Evolutionary conservation across 2,329 filamentous ascomycete species (phyloP).

Genomic region (Fusarium chuoi): DNA sequence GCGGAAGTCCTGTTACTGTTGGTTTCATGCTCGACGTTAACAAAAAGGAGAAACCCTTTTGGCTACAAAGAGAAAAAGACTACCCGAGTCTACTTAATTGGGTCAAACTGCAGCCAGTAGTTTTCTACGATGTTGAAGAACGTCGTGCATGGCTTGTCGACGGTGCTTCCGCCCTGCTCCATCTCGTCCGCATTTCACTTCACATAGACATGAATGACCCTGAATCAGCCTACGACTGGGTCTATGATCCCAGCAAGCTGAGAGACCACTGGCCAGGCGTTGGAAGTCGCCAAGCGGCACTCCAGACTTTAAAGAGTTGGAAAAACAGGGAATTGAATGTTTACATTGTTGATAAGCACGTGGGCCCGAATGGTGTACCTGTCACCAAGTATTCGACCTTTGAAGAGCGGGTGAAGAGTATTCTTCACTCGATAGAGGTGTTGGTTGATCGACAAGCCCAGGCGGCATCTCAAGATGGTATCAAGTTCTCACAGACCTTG

Average conservation of each 20-base stretch:
- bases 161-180: slow-evolving; percentile 22
- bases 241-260: slow-evolving; percentile 1
- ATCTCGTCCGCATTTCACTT: slow-evolving; percentile 21
- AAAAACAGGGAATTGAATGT: slow-evolving; percentile 1
- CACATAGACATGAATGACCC: not conserved
- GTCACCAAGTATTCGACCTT: not conserved
- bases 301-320: slow-evolving; percentile 9
- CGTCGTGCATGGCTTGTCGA: slow-evolving; percentile 21
- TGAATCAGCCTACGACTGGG: slow-evolving; percentile 24
- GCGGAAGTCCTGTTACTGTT: not conserved
- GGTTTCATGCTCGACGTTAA: slow-evolving; percentile 10
- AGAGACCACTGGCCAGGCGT: not conserved
- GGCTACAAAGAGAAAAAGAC: slow-evolving; percentile 19
- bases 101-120: not conserved
- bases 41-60: slow-evolving; percentile 10
- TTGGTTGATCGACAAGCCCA: slow-evolving; percentile 5
- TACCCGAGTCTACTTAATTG: slow-evolving; percentile 24
- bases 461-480: not conserved
- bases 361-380: not conserved
- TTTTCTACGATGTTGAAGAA: slow-evolving; percentile 10
- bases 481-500: not conserved
- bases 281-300: not conserved
- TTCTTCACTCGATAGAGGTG: slow-evolving; percentile 7
- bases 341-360: not conserved
- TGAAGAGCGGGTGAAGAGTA: not conserved